phyloP scores from a whole-genome alignment of 257 asterid genomes.

The Ophiorrhiza pumila region DNA sequence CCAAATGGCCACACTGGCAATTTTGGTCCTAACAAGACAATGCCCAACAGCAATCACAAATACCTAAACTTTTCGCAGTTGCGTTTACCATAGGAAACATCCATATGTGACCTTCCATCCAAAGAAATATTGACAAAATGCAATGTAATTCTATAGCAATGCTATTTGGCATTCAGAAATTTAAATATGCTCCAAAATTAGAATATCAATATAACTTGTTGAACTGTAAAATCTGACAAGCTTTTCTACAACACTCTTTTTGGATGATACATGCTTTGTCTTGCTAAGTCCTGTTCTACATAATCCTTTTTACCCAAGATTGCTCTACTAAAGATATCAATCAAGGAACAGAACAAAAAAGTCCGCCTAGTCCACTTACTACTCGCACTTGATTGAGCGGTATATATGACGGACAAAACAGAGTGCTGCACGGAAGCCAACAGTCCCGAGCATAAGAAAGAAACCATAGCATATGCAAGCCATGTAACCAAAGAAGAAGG shows the following conservation, averaged over 20 bases:
- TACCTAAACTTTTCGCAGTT: too few relatives aligned
- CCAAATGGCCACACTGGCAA: too few relatives aligned
- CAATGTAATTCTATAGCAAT: too few relatives aligned
- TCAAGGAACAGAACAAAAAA: slow-evolving; percentile 14
- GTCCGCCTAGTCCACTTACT: slow-evolving; percentile 11
- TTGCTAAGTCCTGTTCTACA: slow-evolving; percentile 20
- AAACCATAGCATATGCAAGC: slow-evolving; percentile 53
- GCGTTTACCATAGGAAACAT: too few relatives aligned
- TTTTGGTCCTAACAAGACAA: too few relatives aligned
- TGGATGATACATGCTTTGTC: slow-evolving; percentile 22
- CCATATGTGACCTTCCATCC: too few relatives aligned
- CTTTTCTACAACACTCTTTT: slow-evolving; percentile 10
- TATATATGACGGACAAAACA: slow-evolving; percentile 49
- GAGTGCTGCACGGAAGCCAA: slow-evolving; percentile 47
- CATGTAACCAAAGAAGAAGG: slow-evolving; percentile 71
- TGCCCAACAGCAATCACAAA: too few relatives aligned
- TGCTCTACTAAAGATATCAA: slow-evolving; percentile 9
- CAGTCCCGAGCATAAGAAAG: slow-evolving; percentile 52
- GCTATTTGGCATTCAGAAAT: not conserved
- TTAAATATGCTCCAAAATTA: not conserved
- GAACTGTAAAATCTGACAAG: slow-evolving; percentile 14
- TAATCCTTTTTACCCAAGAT: slow-evolving; percentile 14
- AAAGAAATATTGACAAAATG: too few relatives aligned
- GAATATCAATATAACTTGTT: not conserved
- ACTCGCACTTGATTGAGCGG: slow-evolving; percentile 53